Conservation (phyloP, 306 rosid genomes). For the Lotus japonicus region DNA sequence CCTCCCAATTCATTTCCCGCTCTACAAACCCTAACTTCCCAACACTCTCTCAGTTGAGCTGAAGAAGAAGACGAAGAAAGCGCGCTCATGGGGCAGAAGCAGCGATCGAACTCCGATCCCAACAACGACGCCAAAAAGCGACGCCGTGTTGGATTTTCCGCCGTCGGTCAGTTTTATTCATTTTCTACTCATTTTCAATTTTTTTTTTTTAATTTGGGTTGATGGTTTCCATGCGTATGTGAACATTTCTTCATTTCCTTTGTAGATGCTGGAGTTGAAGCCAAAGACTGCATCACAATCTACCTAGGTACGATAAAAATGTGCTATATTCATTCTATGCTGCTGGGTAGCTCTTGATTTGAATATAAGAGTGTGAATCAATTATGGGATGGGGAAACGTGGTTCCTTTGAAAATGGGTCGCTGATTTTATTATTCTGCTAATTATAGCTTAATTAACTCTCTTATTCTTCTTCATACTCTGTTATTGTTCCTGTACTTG, state of each 20-base stretch:
- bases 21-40: constrained; percentile 58
- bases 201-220: not conserved
- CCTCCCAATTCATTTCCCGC: constrained; percentile 55
- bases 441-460: too few relatives aligned
- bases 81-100: constrained; percentile 61
- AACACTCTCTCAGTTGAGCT: not conserved
- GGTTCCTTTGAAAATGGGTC: not conserved
- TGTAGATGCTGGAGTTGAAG: constrained; percentile 72
- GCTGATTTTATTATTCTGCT: not conserved
- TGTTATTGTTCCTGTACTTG: not conserved
- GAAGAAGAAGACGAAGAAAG: not conserved
- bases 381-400: not conserved
- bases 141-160: constrained; percentile 71
- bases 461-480: too few relatives aligned
- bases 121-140: constrained; percentile 47
- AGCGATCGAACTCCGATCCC: constrained; percentile 25
- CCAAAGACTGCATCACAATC: constrained; percentile 72
- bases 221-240: not conserved
- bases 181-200: too few relatives aligned
- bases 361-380: not conserved
- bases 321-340: not conserved
- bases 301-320: constrained; percentile 51
- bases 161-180: not conserved
- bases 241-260: not conserved
- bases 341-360: not conserved